phyloP scores from a whole-genome alignment of 306 rosid species.

The Citrullus amarus region DNA sequence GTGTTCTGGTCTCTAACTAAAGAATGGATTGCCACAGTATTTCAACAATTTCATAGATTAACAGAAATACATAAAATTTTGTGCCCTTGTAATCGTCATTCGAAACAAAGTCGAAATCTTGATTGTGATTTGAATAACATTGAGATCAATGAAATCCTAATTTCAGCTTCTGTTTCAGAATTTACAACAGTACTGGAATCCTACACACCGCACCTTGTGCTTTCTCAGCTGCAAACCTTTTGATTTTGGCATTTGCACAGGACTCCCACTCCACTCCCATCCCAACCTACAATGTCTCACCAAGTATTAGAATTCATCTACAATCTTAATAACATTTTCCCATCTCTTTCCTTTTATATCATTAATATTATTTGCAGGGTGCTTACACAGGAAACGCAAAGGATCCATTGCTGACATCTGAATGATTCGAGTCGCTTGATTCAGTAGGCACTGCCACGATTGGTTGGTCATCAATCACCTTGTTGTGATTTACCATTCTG shows the following conservation, averaged over 20 bases:
- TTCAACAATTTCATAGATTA: neutral
- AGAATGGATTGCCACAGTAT: neutral
- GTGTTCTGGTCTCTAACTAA: neutral
- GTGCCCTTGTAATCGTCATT: too few relatives aligned
- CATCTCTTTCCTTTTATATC: neutral
- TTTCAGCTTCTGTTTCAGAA: constrained; percentile 20
- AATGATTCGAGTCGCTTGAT: constrained; percentile 39
- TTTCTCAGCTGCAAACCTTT: constrained; percentile 37
- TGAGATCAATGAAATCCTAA: neutral
- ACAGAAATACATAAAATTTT: neutral
- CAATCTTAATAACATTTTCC: neutral
- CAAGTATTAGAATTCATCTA: neutral
- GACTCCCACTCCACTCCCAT: constrained; percentile 68
- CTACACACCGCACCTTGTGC: constrained; percentile 29
- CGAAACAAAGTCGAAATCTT: neutral
- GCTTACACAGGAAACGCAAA: constrained; percentile 81
- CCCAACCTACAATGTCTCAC: constrained; percentile 34
- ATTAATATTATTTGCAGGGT: neutral
- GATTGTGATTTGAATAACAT: neutral
- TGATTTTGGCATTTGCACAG: constrained; percentile 53
- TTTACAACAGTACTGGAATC: constrained; percentile 48
- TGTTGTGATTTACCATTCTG: constrained; percentile 8
- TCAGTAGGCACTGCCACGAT: constrained; percentile 8
- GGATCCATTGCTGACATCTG: constrained; percentile 44
- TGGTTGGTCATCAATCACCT: constrained; percentile 12